These are phyloP conservation scores for Cadophora sp. DNA, from an alignment of 2,329 filamentous ascomycete genomes.

Conservation along the genomic window DNA sequence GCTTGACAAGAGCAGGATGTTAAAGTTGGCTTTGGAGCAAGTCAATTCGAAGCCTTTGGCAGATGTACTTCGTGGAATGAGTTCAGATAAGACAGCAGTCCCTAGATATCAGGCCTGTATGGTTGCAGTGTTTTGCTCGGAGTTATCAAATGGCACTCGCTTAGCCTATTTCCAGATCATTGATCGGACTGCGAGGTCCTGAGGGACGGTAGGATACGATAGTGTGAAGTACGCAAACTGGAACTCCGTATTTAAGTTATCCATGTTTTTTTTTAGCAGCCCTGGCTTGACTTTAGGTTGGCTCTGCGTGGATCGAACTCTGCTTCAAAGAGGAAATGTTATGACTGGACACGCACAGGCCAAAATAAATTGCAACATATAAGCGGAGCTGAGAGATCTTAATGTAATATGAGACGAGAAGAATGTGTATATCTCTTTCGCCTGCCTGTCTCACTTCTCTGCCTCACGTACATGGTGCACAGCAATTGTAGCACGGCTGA, in stretches of 20 bases:
- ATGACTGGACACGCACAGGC: too few species aligned
- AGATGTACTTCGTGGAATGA: slow-evolving; percentile 27
- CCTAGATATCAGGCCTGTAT: not conserved
- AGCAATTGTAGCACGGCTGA: too few species aligned
- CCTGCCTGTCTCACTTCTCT: too few species aligned
- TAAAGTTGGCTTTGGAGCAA: slow-evolving; percentile 38
- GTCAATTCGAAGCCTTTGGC: slow-evolving; percentile 40
- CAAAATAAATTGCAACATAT: too few species aligned
- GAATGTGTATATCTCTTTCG: too few species aligned
- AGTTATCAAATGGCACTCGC: not conserved
- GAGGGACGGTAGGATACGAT: slow-evolving; percentile 33
- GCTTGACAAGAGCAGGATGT: slow-evolving; percentile 41
- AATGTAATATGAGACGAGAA: too few species aligned
- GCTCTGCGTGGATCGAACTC: too few species aligned
- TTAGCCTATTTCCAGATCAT: slow-evolving; percentile 46
- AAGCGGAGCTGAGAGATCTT: too few species aligned
- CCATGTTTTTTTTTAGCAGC: not conserved
- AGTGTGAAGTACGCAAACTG: slow-evolving; percentile 41
- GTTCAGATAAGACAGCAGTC: not conserved
- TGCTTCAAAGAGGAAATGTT: too few species aligned
- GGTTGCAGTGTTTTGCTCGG: not conserved
- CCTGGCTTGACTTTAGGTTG: too few species aligned
- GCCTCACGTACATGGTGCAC: too few species aligned
- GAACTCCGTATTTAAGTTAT: slow-evolving; percentile 28
- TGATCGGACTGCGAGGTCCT: slow-evolving; percentile 35